phyloP scores from a whole-genome alignment of 768 basidiomycete species.

The Calocybe gangraenosa region DNA sequence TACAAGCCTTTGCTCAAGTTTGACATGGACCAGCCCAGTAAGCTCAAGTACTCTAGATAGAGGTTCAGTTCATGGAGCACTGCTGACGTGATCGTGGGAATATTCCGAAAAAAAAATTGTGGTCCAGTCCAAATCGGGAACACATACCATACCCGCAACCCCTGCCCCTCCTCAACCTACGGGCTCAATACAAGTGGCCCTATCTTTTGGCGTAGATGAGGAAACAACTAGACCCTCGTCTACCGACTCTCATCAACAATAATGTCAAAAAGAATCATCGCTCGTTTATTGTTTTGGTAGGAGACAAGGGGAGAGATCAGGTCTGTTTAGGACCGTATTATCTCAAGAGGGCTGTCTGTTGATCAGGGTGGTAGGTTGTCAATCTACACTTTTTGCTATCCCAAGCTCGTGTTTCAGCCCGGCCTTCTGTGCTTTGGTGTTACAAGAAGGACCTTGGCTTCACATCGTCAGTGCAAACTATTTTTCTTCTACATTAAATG shows the following conservation, averaged over 20 bases:
- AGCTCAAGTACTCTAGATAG: no score
- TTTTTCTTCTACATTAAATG: slow-evolving; percentile 2
- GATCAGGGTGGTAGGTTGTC: slow-evolving; percentile 58
- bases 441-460: slow-evolving; percentile 99
- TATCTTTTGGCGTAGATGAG: no score
- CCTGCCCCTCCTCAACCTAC: no score
- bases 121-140: no score
- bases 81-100: no score
- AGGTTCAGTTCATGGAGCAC: no score
- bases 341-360: neutral
- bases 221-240: slow-evolving; percentile 88
- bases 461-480: slow-evolving; percentile 63
- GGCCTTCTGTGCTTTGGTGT: slow-evolving; percentile 94
- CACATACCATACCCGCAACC: no score
- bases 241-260: slow-evolving; percentile 88
- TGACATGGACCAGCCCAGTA: no score
- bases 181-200: no score
- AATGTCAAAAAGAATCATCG: slow-evolving; percentile 92
- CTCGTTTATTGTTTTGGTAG: slow-evolving; percentile 94
- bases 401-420: slow-evolving; percentile 82
- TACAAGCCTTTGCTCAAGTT: no score
- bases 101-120: no score
- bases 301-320: slow-evolving; percentile 92
- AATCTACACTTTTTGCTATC: slow-evolving; percentile 95
- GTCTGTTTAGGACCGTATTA: slow-evolving; percentile 31